Evolutionary conservation across 106 monocot genomes (phyloP), one percentile per base, ranked within the genome.

Genomic region (Xerophyta viscosa): DNA sequence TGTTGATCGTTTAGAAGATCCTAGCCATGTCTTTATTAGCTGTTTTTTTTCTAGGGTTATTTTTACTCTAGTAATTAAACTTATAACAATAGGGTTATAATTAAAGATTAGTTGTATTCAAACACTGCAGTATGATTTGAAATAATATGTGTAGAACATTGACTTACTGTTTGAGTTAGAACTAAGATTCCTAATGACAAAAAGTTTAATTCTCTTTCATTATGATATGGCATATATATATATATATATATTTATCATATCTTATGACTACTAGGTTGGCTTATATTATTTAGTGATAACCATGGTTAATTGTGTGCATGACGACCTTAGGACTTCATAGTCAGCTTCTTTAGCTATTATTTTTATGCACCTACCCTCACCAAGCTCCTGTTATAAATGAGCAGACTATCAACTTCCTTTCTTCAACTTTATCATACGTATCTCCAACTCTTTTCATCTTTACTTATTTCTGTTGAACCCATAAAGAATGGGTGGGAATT

Each of bases 151-250:
- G 6, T 46, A 20, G 46, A 46, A 46, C 18, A 2, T 6, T 13
- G 46, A 46, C 46, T 20, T 46, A 37, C 36, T 36, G 31, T 53
- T 65, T 65, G 52, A 65, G 58, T 59, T 52, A 41, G 57, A 72
- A 72, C 65, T 65, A 60, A 72, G 72, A 65, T 72, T 72, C 65
- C 72, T 65, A 44, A 50, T 65, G 37, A 50, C 52, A 11, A 54
- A 54, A 54, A 8, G 29, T 46, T n/a, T 47, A 60, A 27, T 63
- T 36, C 54, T 54, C 24, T 20, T 28, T 45, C 36, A n/a, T 60
- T 50, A 41, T 51, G 23, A 28, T 58, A 26, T 45, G 18, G 5
- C 42, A 3, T 28, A 43, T 15, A 17, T 51, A 39, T 59, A n/a
- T n/a, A n/a, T n/a, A n/a, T n/a, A n/a, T n/a, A n/a, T n/a, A n/a